Conservation (phyloP, 345 rosid species). For the Salix viminalis region DNA sequence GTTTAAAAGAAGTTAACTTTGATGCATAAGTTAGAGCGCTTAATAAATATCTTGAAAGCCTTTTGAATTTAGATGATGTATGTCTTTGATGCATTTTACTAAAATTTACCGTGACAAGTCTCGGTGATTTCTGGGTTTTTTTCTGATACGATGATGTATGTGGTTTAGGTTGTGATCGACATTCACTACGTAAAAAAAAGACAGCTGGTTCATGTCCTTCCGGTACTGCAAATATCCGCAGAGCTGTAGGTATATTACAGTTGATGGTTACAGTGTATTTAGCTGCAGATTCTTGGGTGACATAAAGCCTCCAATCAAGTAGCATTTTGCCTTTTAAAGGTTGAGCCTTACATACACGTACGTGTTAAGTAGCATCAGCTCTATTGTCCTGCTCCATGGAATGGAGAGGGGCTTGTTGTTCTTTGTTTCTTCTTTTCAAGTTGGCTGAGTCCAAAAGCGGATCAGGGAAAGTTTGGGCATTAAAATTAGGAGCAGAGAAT, state of each 20-base stretch:
- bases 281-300: not conserved
- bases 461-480: slow-evolving; percentile 39
- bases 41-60: not conserved
- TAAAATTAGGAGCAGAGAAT: slow-evolving; percentile 38
- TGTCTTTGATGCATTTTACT: not conserved
- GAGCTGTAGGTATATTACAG: not conserved
- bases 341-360: not conserved
- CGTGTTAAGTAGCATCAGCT: not conserved
- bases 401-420: slow-evolving; percentile 48
- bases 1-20: not conserved
- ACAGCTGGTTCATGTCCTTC: not conserved
- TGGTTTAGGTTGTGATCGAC: not conserved
- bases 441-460: slow-evolving; percentile 58
- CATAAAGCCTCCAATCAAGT: not conserved
- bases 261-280: not conserved
- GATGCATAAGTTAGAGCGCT: not conserved
- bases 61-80: not conserved
- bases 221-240: not conserved
- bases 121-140: not conserved
- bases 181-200: not conserved
- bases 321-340: not conserved
- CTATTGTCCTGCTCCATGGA: slow-evolving; percentile 42
- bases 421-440: slow-evolving; percentile 46
- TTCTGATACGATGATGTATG: not conserved
- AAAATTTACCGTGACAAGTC: not conserved